Evolutionary conservation across 2,329 filamentous ascomycete genomes (phyloP).

Genomic region (Penicillium vulpinum): DNA sequence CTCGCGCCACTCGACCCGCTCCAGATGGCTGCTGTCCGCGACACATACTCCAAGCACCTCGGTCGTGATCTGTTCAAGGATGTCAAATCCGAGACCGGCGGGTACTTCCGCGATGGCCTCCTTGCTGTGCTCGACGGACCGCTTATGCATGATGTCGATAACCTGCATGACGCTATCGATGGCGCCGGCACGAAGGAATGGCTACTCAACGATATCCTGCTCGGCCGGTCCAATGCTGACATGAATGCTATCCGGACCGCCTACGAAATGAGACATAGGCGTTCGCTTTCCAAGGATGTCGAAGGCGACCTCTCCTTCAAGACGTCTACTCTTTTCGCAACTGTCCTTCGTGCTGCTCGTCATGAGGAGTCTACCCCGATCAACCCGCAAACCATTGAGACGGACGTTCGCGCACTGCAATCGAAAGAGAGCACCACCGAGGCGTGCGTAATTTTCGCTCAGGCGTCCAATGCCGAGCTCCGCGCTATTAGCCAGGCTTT

Average conservation of each 20-base stretch:
- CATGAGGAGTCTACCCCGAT: slow-evolving; percentile 77
- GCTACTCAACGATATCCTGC: slow-evolving; percentile 80
- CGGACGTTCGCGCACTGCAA: slow-evolving; percentile 75
- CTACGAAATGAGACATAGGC: slow-evolving; percentile 68
- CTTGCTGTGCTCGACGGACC: slow-evolving; percentile 77
- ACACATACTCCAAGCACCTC: slow-evolving; percentile 66
- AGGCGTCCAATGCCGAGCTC: slow-evolving; percentile 77
- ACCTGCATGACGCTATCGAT: slow-evolving; percentile 69
- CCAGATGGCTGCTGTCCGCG: slow-evolving; percentile 68
- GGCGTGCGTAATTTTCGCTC: slow-evolving; percentile 75
- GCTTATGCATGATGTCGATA: slow-evolving; percentile 71
- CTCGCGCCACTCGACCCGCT: slow-evolving; percentile 74
- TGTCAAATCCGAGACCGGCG: slow-evolving; percentile 73
- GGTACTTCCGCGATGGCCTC: slow-evolving; percentile 73
- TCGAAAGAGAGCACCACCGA: slow-evolving; percentile 47
- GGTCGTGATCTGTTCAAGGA: slow-evolving; percentile 71
- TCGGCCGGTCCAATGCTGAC: slow-evolving; percentile 83
- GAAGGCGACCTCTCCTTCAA: slow-evolving; percentile 79
- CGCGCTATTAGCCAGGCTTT: slow-evolving; percentile 78
- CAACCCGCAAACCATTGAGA: slow-evolving; percentile 69
- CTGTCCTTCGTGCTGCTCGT: slow-evolving; percentile 72
- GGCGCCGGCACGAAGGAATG: slow-evolving; percentile 84
- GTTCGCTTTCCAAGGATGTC: slow-evolving; percentile 69
- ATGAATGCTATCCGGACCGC: slow-evolving; percentile 79
- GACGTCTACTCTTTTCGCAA: slow-evolving; percentile 80